phyloP scores from a whole-genome alignment of 495 filamentous ascomycete genomes.

The Penicillium canariense region DNA sequence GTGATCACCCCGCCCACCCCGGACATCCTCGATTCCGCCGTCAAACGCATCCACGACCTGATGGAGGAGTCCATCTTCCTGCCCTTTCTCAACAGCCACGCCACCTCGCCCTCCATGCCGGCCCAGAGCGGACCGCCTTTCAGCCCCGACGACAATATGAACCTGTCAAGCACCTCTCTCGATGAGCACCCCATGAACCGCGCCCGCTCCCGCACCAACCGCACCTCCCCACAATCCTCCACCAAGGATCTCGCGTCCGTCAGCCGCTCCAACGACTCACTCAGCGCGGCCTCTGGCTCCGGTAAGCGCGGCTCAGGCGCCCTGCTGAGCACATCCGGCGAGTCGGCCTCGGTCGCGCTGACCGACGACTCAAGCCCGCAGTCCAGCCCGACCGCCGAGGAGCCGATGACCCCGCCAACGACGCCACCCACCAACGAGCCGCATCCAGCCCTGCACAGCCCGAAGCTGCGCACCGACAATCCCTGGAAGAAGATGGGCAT shows the following conservation, averaged over 20 bases:
- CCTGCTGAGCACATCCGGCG: slow-evolving; percentile 36
- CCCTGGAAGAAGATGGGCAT: slow-evolving; percentile 85
- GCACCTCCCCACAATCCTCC: slow-evolving; percentile 46
- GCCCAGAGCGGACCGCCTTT: slow-evolving; percentile 32
- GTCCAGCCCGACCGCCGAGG: slow-evolving; percentile 48
- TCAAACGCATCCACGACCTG: slow-evolving; percentile 84
- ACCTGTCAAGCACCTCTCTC: slow-evolving; percentile 28
- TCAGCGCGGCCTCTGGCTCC: slow-evolving; percentile 33
- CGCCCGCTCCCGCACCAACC: slow-evolving; percentile 35
- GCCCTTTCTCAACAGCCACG: slow-evolving; percentile 43
- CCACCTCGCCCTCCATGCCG: slow-evolving; percentile 31
- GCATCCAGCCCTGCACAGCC: slow-evolving; percentile 48
- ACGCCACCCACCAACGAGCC: slow-evolving; percentile 71
- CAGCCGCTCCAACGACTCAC: slow-evolving; percentile 32
- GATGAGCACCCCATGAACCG: slow-evolving; percentile 35
- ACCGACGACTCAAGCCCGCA: slow-evolving; percentile 49
- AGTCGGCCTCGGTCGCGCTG: slow-evolving; percentile 35
- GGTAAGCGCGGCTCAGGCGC: slow-evolving; percentile 40
- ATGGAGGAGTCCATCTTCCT: slow-evolving; percentile 90
- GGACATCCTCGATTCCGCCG: slow-evolving; percentile 79
- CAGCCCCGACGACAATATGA: slow-evolving; percentile 33
- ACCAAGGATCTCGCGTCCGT: slow-evolving; percentile 36
- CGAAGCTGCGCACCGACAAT: slow-evolving; percentile 54
- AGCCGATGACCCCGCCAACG: slow-evolving; percentile 86
- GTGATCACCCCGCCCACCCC: slow-evolving; percentile 69